Conservation (phyloP, 805 yeast genomes). For the Wickerhamiella brachini region DNA sequence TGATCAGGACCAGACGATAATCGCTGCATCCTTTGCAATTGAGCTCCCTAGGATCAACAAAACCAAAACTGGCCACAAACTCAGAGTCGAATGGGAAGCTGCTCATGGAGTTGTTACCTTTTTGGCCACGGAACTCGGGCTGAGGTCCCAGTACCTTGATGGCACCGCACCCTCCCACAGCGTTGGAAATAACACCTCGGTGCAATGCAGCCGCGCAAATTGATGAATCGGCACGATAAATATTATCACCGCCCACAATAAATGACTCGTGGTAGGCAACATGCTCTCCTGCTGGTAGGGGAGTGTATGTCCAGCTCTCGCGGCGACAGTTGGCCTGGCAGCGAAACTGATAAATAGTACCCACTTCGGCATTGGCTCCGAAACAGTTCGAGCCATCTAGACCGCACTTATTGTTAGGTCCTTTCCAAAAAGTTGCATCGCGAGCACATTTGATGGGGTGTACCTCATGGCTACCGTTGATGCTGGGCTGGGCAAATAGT, state of each 20-base stretch:
- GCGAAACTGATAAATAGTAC: slow-evolving; percentile 40
- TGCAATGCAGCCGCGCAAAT: slow-evolving; percentile 87
- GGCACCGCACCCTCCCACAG: slow-evolving; percentile 66
- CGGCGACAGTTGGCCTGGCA: slow-evolving; percentile 85
- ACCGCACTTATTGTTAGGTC: slow-evolving; percentile 68
- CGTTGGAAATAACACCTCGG: slow-evolving; percentile 62
- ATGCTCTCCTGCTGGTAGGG: slow-evolving; percentile 57
- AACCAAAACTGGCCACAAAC: slow-evolving; percentile 61
- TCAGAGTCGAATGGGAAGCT: slow-evolving; percentile 48
- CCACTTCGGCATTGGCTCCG: slow-evolving; percentile 24
- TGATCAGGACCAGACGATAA: slow-evolving; percentile 44
- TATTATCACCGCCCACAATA: slow-evolving; percentile 52
- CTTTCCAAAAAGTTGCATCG: slow-evolving; percentile 44
- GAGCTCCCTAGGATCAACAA: slow-evolving; percentile 31
- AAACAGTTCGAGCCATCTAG: slow-evolving; percentile 48
- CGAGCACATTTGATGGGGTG: neutral
- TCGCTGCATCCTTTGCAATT: slow-evolving; percentile 47
- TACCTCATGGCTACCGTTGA: slow-evolving; percentile 10
- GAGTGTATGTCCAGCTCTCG: slow-evolving; percentile 62
- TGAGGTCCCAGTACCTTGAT: slow-evolving; percentile 44
- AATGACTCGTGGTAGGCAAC: slow-evolving; percentile 56
- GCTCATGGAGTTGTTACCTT: slow-evolving; percentile 41
- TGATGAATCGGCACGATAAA: slow-evolving; percentile 73
- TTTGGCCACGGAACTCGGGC: slow-evolving; percentile 32
- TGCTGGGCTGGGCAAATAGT: slow-evolving; percentile 14